These are phyloP conservation scores for Trichoderma brevicompactum DNA, from an alignment of 2,329 filamentous ascomycete species.

Conservation along the genomic window DNA sequence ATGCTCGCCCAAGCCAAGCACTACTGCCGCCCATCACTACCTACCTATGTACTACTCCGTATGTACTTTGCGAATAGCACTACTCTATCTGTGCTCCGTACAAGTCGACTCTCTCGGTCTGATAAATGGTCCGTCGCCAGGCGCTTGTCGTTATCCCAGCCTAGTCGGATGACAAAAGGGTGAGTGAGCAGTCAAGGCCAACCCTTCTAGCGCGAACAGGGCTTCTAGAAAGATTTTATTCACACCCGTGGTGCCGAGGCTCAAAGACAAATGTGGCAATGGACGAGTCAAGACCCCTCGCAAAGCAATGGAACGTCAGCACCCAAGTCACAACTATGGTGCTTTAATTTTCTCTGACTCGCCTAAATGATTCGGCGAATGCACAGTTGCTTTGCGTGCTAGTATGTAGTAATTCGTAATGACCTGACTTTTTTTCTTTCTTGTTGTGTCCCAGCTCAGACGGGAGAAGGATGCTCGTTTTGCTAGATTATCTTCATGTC, in stretches of 20 bases:
- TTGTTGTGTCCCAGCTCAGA: neutral
- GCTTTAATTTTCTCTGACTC: slow-evolving; percentile 3
- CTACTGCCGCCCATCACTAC: no score
- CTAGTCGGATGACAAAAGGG: neutral
- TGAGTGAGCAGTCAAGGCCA: neutral
- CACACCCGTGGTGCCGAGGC: slow-evolving; percentile 13
- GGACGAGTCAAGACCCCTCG: slow-evolving; percentile 10
- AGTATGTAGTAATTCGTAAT: neutral
- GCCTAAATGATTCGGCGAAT: slow-evolving; percentile 19
- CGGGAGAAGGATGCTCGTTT: neutral
- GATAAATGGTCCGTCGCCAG: neutral
- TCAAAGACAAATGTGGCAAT: neutral
- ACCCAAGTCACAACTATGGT: neutral
- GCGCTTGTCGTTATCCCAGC: neutral
- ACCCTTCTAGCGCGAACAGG: slow-evolving; percentile 15
- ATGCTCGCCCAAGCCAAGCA: no score
- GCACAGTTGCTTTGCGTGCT: neutral
- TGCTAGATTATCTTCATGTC: neutral
- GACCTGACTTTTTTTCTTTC: neutral
- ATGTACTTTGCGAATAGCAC: no score
- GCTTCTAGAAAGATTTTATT: slow-evolving; percentile 21
- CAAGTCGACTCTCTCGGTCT: no score
- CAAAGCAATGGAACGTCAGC: neutral
- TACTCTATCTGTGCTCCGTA: no score
- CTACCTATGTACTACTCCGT: no score